Base-by-base conservation (phyloP, 1,139 yeast species). In the Saccharomyces hybrid region DNA sequence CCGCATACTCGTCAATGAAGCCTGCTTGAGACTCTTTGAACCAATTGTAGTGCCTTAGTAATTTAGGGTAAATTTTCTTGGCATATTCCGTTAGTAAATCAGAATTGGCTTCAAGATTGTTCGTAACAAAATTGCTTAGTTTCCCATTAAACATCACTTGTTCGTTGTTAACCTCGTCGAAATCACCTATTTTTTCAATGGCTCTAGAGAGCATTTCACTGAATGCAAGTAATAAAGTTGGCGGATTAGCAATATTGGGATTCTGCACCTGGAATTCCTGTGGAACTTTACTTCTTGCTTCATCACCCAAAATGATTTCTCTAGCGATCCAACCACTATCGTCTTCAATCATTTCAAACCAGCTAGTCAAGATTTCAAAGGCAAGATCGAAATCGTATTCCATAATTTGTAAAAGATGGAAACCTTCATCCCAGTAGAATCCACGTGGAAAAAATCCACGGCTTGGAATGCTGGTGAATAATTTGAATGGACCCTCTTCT, bases 401-500 rank as follows among this genome's bases (percentile, higher is more conserved):
- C 60, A 88, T 71, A 41, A 93, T 75, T 3, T 96, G 96, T 46
- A 91, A 75, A 58, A 93, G 75, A 69, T 93, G 97, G 71, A 93
- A 93, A 0, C 99, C 99, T 72, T 95, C 99, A 70, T 95, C 99
- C 99, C 99, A 93, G 66, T 88, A 88, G 66, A 93, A 93, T 0
- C 99, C 99, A 59, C 99, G 78, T 7, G 99, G 98, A 71, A 93
- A 93, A 65, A 88, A 88, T 0, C 97, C 90, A 55, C 99, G 78
- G 50, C 97, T 88, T 1, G 99, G 99, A 31, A 90, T 95, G 47
- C 89, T 76, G 0, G 95, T 81, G 62, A 90, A 88, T 41, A 95
- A 71, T 60, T 85, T 88, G 60, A 74, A 70, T 1, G 91, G 90
- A 0, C 88, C 89, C 64, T 86, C 93, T 3, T 72, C 67, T 26